Evolutionary conservation across 371 early-diverging fungal genomes (phyloP), one percentile per base, ranked within the genome.

Genomic region (Mortierella sp.): DNA sequence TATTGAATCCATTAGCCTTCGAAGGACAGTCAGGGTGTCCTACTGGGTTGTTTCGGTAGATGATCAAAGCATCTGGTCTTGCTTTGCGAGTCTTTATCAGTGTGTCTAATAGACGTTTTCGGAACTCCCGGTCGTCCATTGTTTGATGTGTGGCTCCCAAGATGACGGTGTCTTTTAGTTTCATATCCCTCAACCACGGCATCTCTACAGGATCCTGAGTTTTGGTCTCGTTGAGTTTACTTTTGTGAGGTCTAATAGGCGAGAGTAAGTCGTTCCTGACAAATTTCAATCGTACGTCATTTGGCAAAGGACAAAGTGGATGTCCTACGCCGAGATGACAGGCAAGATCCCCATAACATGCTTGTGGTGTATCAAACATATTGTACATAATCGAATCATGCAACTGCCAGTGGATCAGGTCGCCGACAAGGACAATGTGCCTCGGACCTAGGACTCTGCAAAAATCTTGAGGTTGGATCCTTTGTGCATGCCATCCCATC

Each of bases 371-470:
- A 61, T 89, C 89, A 51, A 89, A 80, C 67, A 91, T 84, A 32
- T 84, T 80, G 77, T 91, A 87, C 61, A 91, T 65, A n/a, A 89
- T 68, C 3, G 89, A 62, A 31, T 91, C 91, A 71, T 91, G 91
- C 13, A 87, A 73, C 56, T 89, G 89, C 72, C 85, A 89, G 34
- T 88, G 88, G 2, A 86, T 83, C 15, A 86, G 59, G 72, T 89
- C 91, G 34, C 91, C 91, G 0, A 89, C 88, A 32, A 91, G 69
- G 32, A 88, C 56, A 34, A 75, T 66, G 28, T 79, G 80, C 8
- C 80, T 66, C 2, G 74, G 61, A 1, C 80, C 80, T 26, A 79
- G 61, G 34, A 74, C 26, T 3, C 58, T 64, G 26, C 81, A 80
- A 65, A 80, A 80, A 43, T 80, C 81, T 4, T 74, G 68, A 1